These are phyloP conservation scores for Didymella glomerata DNA, from an alignment of 2,329 filamentous ascomycete species.

Conservation along the genomic window DNA sequence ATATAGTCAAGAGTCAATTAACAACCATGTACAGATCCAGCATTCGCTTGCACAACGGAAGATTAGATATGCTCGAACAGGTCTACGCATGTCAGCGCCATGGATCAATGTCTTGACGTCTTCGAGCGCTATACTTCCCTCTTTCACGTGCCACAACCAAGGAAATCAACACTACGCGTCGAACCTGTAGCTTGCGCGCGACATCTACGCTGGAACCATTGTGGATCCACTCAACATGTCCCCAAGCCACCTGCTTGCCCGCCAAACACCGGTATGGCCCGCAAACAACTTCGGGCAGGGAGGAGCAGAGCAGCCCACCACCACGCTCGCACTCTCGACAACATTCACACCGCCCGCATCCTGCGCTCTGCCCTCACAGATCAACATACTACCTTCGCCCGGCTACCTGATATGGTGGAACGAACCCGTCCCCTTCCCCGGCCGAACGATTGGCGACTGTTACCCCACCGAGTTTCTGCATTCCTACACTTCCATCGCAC, in stretches of 20 bases:
- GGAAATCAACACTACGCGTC: neutral
- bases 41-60: neutral
- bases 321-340: conserved; percentile 29
- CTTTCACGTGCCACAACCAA: neutral
- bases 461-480: conserved; percentile 37
- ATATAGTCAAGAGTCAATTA: neutral
- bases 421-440: conserved; percentile 35
- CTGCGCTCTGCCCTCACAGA: conserved; percentile 26
- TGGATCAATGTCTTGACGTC: neutral
- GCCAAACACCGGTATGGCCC: neutral
- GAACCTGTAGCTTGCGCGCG: neutral
- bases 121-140: neutral
- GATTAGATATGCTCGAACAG: neutral
- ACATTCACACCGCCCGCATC: conserved; percentile 37
- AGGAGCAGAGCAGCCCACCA: conserved; percentile 20
- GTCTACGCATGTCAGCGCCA: neutral
- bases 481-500: conserved; percentile 28
- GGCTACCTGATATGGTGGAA: conserved; percentile 39
- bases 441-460: conserved; percentile 31
- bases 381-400: conserved; percentile 35
- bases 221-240: neutral
- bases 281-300: neutral
- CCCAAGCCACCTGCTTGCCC: neutral
- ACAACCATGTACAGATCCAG: neutral
- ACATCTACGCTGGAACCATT: neutral